Conservation (phyloP, 148 eudicot species). For the Rhododendron griersonianum region DNA sequence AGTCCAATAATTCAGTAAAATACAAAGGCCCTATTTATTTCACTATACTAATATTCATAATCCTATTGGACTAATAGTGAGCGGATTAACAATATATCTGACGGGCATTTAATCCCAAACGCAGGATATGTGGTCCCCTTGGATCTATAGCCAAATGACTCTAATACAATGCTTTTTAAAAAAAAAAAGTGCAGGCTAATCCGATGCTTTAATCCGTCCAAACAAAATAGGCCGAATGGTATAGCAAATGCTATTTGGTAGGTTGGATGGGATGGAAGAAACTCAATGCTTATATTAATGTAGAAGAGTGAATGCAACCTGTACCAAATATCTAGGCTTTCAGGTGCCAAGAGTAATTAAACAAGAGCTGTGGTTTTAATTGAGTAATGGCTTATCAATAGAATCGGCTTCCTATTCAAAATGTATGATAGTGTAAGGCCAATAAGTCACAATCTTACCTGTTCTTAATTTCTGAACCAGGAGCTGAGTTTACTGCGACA, state of each 20-base stretch:
- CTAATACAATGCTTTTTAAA: background rate
- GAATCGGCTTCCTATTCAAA: background rate
- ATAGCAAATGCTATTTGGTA: background rate
- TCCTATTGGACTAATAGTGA: background rate
- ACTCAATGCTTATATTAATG: background rate
- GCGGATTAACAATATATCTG: background rate
- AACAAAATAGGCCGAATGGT: background rate
- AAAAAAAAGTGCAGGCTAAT: background rate
- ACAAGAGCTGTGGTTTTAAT: background rate
- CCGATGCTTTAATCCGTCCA: background rate
- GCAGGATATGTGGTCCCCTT: background rate
- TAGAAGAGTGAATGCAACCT: background rate
- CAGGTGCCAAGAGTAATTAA: background rate
- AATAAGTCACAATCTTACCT: conserved; percentile 7
- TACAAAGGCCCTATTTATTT: background rate
- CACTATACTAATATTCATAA: too few relatives aligned
- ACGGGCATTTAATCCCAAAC: background rate
- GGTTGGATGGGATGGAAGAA: background rate
- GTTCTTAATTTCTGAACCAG: conserved; percentile 1
- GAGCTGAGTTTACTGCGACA: background rate
- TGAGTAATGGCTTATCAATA: background rate
- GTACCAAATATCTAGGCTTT: background rate
- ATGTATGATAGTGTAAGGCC: background rate
- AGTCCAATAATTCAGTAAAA: background rate
- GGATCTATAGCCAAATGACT: background rate